phyloP scores from a whole-genome alignment of 345 rosid species.

The Eucalyptus pauciflora region DNA sequence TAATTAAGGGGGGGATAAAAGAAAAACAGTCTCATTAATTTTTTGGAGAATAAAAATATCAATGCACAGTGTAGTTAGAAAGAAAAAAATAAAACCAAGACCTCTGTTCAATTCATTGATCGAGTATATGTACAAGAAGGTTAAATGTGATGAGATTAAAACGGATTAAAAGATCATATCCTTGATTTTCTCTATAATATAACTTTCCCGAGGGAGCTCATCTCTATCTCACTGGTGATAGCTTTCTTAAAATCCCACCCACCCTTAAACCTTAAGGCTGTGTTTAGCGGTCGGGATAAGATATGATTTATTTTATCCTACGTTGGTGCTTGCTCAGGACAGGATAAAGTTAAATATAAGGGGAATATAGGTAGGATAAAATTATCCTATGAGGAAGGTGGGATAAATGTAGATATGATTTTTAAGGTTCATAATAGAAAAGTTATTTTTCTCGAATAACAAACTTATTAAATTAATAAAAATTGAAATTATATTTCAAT shows the following conservation, averaged over 20 bases:
- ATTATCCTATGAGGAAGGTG: no score
- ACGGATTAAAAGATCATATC: not conserved
- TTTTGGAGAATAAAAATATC: not conserved
- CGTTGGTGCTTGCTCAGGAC: no score
- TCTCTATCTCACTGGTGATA: not conserved
- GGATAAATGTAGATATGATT: accelerated
- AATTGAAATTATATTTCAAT: no score
- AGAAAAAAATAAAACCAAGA: not conserved
- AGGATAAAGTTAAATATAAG: no score
- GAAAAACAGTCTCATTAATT: not conserved
- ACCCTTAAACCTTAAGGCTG: accelerated
- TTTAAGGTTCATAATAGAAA: accelerated
- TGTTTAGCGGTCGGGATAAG: accelerated
- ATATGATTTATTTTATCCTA: no score
- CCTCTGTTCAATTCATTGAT: not conserved
- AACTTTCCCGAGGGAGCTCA: accelerated
- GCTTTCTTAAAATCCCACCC: accelerated
- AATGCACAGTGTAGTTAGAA: not conserved
- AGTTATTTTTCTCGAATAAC: no score
- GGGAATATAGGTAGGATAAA: no score
- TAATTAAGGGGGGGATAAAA: not conserved
- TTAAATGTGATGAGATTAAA: not conserved
- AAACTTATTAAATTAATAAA: no score
- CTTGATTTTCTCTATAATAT: not conserved
- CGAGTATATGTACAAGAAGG: accelerated